Evolutionary conservation across 2,329 filamentous ascomycete genomes (phyloP).

Genomic region (Talaromyces sp.): DNA sequence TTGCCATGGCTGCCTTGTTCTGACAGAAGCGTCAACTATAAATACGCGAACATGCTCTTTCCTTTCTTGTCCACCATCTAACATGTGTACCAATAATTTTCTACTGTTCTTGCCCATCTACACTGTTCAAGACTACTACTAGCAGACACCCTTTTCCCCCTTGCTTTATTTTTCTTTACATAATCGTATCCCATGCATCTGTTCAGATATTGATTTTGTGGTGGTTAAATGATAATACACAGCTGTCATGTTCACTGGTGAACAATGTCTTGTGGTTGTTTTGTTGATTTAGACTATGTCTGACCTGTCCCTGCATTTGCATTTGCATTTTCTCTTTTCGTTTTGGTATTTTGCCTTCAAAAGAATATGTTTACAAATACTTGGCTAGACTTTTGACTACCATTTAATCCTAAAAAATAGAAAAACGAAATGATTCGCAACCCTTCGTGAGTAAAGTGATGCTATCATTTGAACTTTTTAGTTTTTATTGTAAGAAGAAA

Average conservation of each 20-base stretch:
- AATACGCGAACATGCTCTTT: neutral
- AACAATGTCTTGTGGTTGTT: neutral
- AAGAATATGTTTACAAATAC: neutral
- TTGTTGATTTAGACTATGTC: neutral
- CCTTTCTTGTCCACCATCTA: neutral
- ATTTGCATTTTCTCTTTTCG: neutral
- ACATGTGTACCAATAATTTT: neutral
- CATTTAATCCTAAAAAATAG: neutral
- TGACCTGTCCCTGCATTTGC: neutral
- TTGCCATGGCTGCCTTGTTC: conserved; percentile 6
- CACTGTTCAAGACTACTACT: neutral
- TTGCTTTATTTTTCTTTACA: neutral
- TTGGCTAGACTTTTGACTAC: neutral
- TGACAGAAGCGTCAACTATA: neutral
- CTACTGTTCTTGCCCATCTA: neutral
- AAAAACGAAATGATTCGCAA: neutral
- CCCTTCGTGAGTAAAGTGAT: too few species aligned
- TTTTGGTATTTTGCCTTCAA: neutral
- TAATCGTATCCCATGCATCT: neutral
- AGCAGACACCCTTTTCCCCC: neutral
- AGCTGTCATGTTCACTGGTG: neutral
- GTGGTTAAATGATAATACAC: neutral
- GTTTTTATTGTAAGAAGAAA: too few species aligned
- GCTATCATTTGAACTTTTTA: too few species aligned
- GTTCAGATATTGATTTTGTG: neutral